Evolutionary conservation across 2,329 filamentous ascomycete genomes (phyloP).

Genomic region (Colletotrichum sp.): DNA sequence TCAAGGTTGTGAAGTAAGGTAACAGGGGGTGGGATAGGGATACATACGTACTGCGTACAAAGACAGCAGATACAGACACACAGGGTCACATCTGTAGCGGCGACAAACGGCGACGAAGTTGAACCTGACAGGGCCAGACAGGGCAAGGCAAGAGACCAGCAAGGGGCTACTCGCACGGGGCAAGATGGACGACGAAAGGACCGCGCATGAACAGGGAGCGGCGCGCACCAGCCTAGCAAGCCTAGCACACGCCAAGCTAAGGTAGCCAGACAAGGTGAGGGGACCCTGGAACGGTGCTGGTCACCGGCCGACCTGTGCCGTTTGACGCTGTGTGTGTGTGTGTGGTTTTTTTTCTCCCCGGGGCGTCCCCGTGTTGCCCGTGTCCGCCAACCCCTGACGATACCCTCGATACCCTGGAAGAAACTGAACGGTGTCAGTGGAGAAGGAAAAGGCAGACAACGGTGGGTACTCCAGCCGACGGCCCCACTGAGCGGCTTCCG

Average conservation of each 20-base stretch:
- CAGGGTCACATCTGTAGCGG: neutral
- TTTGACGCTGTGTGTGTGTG: neutral
- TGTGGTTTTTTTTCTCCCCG: neutral
- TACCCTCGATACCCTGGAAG: neutral
- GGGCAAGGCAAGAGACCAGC: neutral
- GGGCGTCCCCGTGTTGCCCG: constrained; percentile 6
- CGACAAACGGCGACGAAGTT: neutral
- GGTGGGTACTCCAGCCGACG: neutral
- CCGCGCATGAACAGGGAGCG: neutral
- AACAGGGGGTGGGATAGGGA: neutral
- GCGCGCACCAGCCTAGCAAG: neutral
- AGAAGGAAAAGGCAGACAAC: neutral
- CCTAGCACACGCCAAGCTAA: neutral
- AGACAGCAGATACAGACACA: neutral
- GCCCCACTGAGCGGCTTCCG: constrained; percentile 19
- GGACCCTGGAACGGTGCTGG: neutral
- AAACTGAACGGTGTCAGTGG: neutral
- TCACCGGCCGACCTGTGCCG: neutral
- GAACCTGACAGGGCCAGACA: neutral
- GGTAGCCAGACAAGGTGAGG: neutral
- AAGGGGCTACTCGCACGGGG: neutral
- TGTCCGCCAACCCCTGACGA: neutral
- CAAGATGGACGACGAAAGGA: neutral
- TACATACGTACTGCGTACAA: neutral
- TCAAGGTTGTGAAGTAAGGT: neutral